Conservation (phyloP, 1,284 basidiomycete genomes). For the Cystobasidium pallidum region DNA sequence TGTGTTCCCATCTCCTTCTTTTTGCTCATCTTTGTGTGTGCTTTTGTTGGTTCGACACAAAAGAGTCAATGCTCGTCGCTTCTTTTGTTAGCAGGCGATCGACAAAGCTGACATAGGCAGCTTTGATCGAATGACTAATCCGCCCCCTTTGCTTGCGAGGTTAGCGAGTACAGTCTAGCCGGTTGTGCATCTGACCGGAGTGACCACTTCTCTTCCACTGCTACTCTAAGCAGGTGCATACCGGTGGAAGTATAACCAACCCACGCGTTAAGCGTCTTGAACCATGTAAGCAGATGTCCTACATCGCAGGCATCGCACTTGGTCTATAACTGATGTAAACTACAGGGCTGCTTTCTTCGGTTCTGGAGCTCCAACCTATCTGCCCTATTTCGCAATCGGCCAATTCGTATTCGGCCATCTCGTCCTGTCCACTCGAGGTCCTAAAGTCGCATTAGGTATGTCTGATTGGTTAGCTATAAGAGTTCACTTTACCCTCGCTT, state of each 20-base stretch:
- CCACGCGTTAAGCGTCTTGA: too few relatives aligned
- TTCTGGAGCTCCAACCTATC: constrained; percentile 24
- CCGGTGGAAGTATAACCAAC: too few relatives aligned
- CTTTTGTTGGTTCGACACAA: not conserved
- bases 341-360: constrained; percentile 27
- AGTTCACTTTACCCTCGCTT: not conserved
- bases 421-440: constrained; percentile 16
- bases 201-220: not conserved
- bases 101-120: not conserved
- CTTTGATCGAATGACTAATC: too few relatives aligned
- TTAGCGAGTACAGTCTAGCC: too few relatives aligned
- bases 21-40: not conserved
- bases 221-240: too few relatives aligned
- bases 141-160: too few relatives aligned
- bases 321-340: too few relatives aligned
- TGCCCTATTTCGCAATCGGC: constrained; percentile 40
- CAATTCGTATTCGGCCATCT: constrained; percentile 32
- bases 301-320: too few relatives aligned
- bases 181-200: too few relatives aligned
- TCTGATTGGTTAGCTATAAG: not conserved
- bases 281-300: too few relatives aligned
- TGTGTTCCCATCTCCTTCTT: not conserved
- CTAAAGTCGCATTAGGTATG: constrained; percentile 17
- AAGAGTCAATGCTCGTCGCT: not conserved
- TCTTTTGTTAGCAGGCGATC: not conserved